Base-by-base conservation (phyloP, 371 early-diverging fungal genomes). In the Entomophthora muscae region DNA sequence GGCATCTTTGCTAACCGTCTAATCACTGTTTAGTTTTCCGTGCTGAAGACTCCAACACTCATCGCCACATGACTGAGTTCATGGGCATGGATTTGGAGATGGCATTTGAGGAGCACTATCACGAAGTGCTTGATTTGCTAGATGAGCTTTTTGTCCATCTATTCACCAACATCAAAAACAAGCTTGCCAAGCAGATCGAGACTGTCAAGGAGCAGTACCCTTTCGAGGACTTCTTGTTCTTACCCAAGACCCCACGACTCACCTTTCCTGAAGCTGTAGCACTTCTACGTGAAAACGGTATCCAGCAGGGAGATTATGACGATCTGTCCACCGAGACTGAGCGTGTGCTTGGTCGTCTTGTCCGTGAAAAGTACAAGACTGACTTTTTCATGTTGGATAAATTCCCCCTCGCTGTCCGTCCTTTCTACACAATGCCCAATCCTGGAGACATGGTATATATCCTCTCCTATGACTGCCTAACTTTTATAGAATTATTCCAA, bases 391-490 rank as follows among this genome's bases (percentile, higher is more conserved):
- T 98, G 72, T 77, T 99, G 63, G 98, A 97, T 83, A 98, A 98
- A 77, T 99, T 99, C 89, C 99, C 99, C 42, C 75, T 90, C 64
- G 84, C 74, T 2, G 88, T 95, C 28, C 86, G 99, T 61, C 98
- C 99, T 29, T 99, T 99, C 84, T 99, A 99, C 83, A 99, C 99
- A 28, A 98, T 97, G 91, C 94, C 95, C 32, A 93, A 97, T 76
- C 88, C 96, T 29, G 69, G 78, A 30, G 75, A 86, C 66, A 83
- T 85, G 62, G 77, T 81, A 71, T 66, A 60, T 12, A 24, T 29
- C n/a, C 17, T 57, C 26, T 13, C 52, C 53, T 42, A 24, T 24
- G 17, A 7, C 28, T 13, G 17, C 2, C 2, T 21, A 22, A 26
- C 3, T 52, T 13, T 52, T 32, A 1, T 70, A 79, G 76, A 81